Evolutionary conservation across 768 basidiomycete genomes (phyloP), one percentile per base, ranked within the genome.

Genomic region (Tricholoma flavovirens): DNA sequence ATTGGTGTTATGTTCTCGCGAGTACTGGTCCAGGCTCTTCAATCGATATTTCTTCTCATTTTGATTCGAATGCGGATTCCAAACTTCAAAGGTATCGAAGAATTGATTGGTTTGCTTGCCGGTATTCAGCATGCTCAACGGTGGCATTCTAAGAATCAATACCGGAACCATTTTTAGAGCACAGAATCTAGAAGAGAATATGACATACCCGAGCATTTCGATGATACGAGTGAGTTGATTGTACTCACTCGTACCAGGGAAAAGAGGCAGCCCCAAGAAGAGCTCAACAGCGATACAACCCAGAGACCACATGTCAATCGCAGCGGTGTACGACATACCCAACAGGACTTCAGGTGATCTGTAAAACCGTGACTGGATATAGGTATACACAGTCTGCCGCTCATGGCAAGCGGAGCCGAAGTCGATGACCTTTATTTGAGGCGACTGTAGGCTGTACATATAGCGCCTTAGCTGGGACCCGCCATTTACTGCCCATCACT

Each of bases 261-360:
- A 99, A 14, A 98, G 76, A 7, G 97, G 97, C 52, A 99, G 69
- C 6, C 97, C 97, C 46, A 98, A 77, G 80, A 98, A 99, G 36
- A 98, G 83, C 69, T 99, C 97, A 26, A 98, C 96, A 5, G 95
- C 97, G 58, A 99, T 99, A 67, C 97, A 98, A 3, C 97, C 97
- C 57, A 99, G 74, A 15, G 92, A 95, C 97, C 97, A 99, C 94
- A 99, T 98, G 71, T 99, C 97, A 73, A 99, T 98, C 10, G 92
- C 79, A 10, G 93, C 86, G 21, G 88, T 95, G 70, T 99, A 98
- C 11, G 94, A 86, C 69, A 98, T 86, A 12, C 94, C 94, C 22
- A 99, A 78, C 26, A 99, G 79, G 15, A 99, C 97, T 74, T 99
- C 97, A 11, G 97, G 97, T 2, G 93, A 96, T 43, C 97, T 90